A percentile compares a stretch with the other conserved stretches of the same genome.
Evolutionary conservation across 2,329 filamentous ascomycete genomes (phyloP).

Genomic region (Diaporthe caulivora): DNA sequence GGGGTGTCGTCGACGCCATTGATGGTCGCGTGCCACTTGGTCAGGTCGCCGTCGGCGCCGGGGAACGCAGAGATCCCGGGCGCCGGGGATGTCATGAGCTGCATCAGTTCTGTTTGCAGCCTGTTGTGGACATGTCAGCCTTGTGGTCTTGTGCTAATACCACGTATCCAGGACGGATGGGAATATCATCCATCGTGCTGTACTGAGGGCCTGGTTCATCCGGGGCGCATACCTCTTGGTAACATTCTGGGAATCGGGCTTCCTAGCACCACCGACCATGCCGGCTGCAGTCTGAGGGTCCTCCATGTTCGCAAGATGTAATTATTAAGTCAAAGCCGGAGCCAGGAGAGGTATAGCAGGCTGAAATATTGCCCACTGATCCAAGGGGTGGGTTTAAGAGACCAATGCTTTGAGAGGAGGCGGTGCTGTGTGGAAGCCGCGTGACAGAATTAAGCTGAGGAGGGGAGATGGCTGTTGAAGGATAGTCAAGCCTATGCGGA

Average conservation of each 20-base stretch:
- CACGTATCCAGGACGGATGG: not conserved
- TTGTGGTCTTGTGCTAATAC: not conserved
- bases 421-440: constrained; percentile 1
- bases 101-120: constrained; percentile 97
- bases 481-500: constrained; percentile 20
- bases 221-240: constrained; percentile 76
- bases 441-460: not conserved
- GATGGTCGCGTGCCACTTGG: constrained; percentile 95
- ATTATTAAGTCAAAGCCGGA: not conserved
- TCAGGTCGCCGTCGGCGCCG: constrained; percentile 87
- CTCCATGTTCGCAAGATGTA: constrained; percentile 55
- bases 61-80: constrained; percentile 97
- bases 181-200: not conserved
- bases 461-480: constrained; percentile 17
- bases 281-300: constrained; percentile 69
- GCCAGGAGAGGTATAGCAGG: constrained; percentile 10
- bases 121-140: constrained; percentile 60
- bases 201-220: not conserved
- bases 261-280: constrained; percentile 72
- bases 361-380: not conserved
- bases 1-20: constrained; percentile 91
- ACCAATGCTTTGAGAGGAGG: constrained; percentile 8
- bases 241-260: constrained; percentile 78
- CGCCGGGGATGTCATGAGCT: constrained; percentile 95
- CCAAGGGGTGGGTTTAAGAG: not conserved